Percentiles rank a stretch among this genome's conserved stretches.
These are phyloP conservation scores for Verticillium klebahnii DNA, from an alignment of 2,329 filamentous ascomycete species.

Conservation along the genomic window DNA sequence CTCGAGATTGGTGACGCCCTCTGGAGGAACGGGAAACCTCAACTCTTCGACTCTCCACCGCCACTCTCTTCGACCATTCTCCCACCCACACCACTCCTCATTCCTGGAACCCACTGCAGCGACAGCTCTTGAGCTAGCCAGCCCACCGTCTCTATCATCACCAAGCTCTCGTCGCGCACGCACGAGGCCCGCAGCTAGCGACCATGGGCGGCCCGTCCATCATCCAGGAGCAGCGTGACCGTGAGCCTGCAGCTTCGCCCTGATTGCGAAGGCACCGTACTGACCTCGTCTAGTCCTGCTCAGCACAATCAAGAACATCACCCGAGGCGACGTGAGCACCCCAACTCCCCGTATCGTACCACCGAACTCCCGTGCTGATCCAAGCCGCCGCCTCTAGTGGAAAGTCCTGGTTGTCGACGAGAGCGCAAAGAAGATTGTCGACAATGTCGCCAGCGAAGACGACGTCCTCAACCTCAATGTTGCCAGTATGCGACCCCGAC, in stretches of 20 bases:
- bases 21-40: not conserved
- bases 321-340: slow-evolving; percentile 68
- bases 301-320: slow-evolving; percentile 70
- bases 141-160: not conserved
- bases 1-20: not conserved
- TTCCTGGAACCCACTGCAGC: not conserved
- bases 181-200: slow-evolving; percentile 19
- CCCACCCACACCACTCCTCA: not conserved
- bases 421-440: slow-evolving; percentile 75
- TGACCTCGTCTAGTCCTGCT: slow-evolving; percentile 56
- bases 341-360: not conserved
- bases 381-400: slow-evolving; percentile 57
- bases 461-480: slow-evolving; percentile 96
- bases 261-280: not conserved
- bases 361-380: not conserved
- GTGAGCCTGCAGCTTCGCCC: slow-evolving; percentile 37
- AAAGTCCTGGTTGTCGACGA: slow-evolving; percentile 93
- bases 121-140: not conserved
- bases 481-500: slow-evolving; percentile 62
- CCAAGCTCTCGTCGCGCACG: slow-evolving; percentile 6
- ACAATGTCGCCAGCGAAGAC: slow-evolving; percentile 91
- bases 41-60: not conserved
- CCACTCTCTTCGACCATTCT: not conserved
- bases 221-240: slow-evolving; percentile 51
- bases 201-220: slow-evolving; percentile 74